Evolutionary conservation across 768 basidiomycete species (phyloP).

Genomic region (Lactarius deliciosus): DNA sequence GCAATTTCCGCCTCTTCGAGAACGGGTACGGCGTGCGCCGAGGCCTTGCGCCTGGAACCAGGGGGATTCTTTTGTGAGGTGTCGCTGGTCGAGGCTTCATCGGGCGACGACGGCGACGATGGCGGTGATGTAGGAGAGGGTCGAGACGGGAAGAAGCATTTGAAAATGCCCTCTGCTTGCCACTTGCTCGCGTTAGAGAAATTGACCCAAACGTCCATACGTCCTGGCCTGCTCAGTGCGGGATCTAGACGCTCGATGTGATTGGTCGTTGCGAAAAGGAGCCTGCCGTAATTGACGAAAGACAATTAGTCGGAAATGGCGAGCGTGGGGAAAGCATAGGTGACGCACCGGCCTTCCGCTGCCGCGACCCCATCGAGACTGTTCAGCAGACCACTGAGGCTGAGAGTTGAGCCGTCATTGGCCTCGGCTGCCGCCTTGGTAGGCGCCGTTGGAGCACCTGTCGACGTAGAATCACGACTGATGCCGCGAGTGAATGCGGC

Average conservation of each 20-base stretch:
- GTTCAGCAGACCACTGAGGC: slow-evolving; percentile 82
- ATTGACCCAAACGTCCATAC: slow-evolving; percentile 92
- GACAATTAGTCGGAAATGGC: slow-evolving; percentile 9
- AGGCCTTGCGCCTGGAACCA: slow-evolving; percentile 67
- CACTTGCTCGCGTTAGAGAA: slow-evolving; percentile 89
- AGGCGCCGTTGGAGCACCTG: slow-evolving; percentile 60
- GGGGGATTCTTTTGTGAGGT: slow-evolving; percentile 64
- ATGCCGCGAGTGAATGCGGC: slow-evolving; percentile 88
- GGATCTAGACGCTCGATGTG: slow-evolving; percentile 92
- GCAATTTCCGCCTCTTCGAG: slow-evolving; percentile 75
- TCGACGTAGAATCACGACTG: slow-evolving; percentile 77
- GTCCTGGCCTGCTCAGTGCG: slow-evolving; percentile 82
- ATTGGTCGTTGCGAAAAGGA: slow-evolving; percentile 91
- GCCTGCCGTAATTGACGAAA: slow-evolving; percentile 40
- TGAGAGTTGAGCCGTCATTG: slow-evolving; percentile 78
- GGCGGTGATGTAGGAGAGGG: slow-evolving; percentile 31
- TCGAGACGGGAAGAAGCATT: slow-evolving; percentile 86
- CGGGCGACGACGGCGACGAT: slow-evolving; percentile 9
- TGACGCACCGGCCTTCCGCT: slow-evolving; percentile 76
- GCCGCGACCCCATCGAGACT: slow-evolving; percentile 85
- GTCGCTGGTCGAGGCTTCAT: slow-evolving; percentile 36
- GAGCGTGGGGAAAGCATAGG: slow-evolving; percentile 15
- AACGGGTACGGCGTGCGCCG: slow-evolving; percentile 57
- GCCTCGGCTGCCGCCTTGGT: slow-evolving; percentile 40
- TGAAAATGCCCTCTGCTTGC: slow-evolving; percentile 92